A percentile compares a stretch with the other conserved stretches of the same genome.
phyloP scores from a whole-genome alignment of 106 monocot genomes.

The Dendrobium catenatum region DNA sequence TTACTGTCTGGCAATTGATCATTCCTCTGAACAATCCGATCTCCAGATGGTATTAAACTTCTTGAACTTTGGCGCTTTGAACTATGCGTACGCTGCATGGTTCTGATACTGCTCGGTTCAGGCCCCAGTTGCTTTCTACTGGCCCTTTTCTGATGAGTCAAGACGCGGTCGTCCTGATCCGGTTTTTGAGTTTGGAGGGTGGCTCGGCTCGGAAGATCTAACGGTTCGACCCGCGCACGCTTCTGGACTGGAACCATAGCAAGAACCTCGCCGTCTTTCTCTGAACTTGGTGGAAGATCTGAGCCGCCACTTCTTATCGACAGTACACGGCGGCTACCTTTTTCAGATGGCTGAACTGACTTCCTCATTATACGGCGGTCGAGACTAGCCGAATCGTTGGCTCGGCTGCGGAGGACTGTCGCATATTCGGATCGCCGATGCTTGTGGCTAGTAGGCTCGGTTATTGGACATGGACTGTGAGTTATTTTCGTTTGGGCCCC shows the following conservation, averaged over 20 bases:
- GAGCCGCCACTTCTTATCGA: background rate
- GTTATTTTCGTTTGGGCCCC: background rate
- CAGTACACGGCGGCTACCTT: too few species aligned
- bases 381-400: background rate
- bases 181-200: background rate
- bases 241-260: slow-evolving; percentile 16
- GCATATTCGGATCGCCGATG: background rate
- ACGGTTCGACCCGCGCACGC: slow-evolving; percentile 1
- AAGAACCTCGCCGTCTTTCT: slow-evolving; percentile 3
- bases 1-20: background rate
- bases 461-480: background rate
- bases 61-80: background rate
- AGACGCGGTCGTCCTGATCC: background rate
- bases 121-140: background rate
- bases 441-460: background rate
- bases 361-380: background rate
- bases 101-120: background rate
- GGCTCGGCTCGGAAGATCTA: background rate
- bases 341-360: background rate
- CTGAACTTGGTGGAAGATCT: background rate
- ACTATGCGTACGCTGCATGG: background rate
- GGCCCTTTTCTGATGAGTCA: slow-evolving; percentile 11
- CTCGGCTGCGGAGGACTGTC: background rate
- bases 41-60: background rate
- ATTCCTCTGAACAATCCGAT: background rate